These are phyloP conservation scores for Umbilicus rupestris DNA, from an alignment of 164 flowering plant species.

Conservation along the genomic window DNA sequence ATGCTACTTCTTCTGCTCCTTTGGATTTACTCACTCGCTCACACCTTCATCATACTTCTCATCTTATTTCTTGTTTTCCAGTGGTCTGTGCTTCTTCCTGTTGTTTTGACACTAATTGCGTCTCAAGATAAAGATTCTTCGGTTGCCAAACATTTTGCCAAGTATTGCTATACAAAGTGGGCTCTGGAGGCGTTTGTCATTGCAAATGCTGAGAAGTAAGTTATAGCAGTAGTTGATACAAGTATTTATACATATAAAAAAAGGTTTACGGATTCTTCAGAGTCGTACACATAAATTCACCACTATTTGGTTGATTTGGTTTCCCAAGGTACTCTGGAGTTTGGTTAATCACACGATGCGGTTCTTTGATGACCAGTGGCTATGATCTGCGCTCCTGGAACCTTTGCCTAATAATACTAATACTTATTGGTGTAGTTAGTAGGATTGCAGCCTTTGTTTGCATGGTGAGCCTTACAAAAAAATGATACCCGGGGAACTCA, in stretches of 20 bases:
- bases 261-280: no score
- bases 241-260: no score
- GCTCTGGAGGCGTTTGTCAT: slow-evolving; percentile 86
- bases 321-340: slow-evolving; percentile 74
- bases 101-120: slow-evolving; percentile 81
- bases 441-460: slow-evolving; percentile 56
- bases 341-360: slow-evolving; percentile 87
- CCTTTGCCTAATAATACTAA: slow-evolving; percentile 47
- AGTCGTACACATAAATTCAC: no score
- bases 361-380: slow-evolving; percentile 41
- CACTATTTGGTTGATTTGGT: not conserved
- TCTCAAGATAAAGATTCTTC: slow-evolving; percentile 29
- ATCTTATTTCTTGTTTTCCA: slow-evolving; percentile 18
- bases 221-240: not conserved
- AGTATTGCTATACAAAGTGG: slow-evolving; percentile 75
- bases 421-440: slow-evolving; percentile 38
- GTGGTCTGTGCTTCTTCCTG: slow-evolving; percentile 94
- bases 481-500: slow-evolving; percentile 20
- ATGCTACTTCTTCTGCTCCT: slow-evolving; percentile 7
- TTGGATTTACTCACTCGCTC: not conserved
- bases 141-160: slow-evolving; percentile 24
- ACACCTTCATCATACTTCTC: not conserved
- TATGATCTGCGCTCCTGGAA: slow-evolving; percentile 56
- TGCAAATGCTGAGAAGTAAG: slow-evolving; percentile 84
- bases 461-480: slow-evolving; percentile 59